phyloP scores from a whole-genome alignment of 2,329 filamentous ascomycete genomes.

The Dothistroma septosporum region DNA sequence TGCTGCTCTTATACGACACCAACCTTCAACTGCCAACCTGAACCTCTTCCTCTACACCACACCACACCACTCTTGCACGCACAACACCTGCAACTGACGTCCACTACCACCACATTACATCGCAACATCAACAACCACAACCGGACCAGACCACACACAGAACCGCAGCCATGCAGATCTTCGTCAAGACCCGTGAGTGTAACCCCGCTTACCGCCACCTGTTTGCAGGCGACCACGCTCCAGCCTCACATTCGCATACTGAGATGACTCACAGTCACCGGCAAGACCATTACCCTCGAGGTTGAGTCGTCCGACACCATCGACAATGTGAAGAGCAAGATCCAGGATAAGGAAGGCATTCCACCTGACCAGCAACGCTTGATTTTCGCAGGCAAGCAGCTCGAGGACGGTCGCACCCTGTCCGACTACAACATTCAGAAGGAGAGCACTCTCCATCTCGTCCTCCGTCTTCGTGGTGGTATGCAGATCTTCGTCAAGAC shows the following conservation, averaged over 20 bases:
- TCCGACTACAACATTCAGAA: constrained; percentile 99
- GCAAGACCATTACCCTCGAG: constrained; percentile 65
- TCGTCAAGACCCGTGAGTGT: constrained; percentile 87
- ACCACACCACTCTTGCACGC: constrained; percentile 8
- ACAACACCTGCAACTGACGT: constrained; percentile 4
- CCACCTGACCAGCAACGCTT: constrained; percentile 93
- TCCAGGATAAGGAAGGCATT: constrained; percentile 96
- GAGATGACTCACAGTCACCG: constrained; percentile 51
- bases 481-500: constrained; percentile 59
- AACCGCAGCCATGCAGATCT: constrained; percentile 75
- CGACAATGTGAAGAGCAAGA: constrained; percentile 96
- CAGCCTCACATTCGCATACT: constrained; percentile 27
- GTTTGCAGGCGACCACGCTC: constrained; percentile 9
- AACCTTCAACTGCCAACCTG: constrained; percentile 2
- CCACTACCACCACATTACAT: constrained; percentile 8
- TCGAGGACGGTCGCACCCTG: constrained; percentile 88
- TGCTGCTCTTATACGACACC: constrained; percentile 6
- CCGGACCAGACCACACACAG: constrained; percentile 20
- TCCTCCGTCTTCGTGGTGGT: constrained; percentile 98
- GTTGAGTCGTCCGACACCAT: constrained; percentile 77
- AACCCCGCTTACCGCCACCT: constrained; percentile 31
- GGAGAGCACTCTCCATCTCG: constrained; percentile 97
- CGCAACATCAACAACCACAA: constrained; percentile 10
- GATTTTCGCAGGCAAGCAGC: constrained; percentile 94
- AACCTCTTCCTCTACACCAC: constrained; percentile 5